A percentile compares a stretch with the other conserved stretches of the same genome.
Conservation (phyloP, 352 stramenopile species). For the Phytophthora brassicae region DNA sequence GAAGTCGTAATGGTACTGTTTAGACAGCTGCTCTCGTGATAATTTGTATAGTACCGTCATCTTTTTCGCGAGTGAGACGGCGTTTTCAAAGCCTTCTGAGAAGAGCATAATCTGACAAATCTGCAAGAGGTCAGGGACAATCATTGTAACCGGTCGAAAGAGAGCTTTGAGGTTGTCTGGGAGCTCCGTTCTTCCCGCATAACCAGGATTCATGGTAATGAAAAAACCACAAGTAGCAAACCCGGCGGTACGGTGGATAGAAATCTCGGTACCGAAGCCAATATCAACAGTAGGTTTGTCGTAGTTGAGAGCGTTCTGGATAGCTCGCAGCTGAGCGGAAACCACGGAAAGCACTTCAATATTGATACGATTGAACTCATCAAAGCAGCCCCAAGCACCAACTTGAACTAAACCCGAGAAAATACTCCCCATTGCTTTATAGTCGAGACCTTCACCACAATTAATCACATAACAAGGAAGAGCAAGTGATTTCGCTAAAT, state of each 20-base stretch:
- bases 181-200: constrained; percentile 90
- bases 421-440: constrained; percentile 91
- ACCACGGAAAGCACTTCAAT: constrained; percentile 88
- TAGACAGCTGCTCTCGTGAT: constrained; percentile 93
- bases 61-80: constrained; percentile 90
- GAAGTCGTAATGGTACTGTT: constrained; percentile 97
- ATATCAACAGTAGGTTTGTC: constrained; percentile 92
- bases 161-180: constrained; percentile 93
- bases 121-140: constrained; percentile 90
- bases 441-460: constrained; percentile 91
- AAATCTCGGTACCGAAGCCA: constrained; percentile 89
- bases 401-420: constrained; percentile 90
- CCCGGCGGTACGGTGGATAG: constrained; percentile 89
- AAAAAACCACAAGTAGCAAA: constrained; percentile 95
- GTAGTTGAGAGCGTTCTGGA: constrained; percentile 93
- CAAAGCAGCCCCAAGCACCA: constrained; percentile 85
- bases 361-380: constrained; percentile 90
- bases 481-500: constrained; percentile 91
- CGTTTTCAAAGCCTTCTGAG: constrained; percentile 91
- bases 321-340: constrained; percentile 87
- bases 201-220: constrained; percentile 95
- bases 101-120: constrained; percentile 96
- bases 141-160: constrained; percentile 94
- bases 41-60: constrained; percentile 96
- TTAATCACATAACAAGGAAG: constrained; percentile 93